Evolutionary conservation across 371 early-diverging fungal genomes (phyloP), one percentile per base, ranked within the genome.

Genomic region (Mucor racemosus): DNA sequence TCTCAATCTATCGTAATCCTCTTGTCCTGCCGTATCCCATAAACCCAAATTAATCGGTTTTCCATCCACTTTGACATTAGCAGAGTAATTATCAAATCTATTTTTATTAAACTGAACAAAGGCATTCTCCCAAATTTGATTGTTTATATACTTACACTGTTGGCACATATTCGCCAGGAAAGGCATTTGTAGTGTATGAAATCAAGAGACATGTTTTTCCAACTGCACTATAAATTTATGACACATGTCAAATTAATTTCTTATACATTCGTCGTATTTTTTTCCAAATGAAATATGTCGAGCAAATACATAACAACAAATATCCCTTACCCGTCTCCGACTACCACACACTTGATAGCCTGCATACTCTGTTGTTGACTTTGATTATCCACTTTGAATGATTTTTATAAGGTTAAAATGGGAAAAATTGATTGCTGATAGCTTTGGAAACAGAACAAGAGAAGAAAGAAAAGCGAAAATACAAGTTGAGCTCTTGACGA

Each of bases 21-120:
- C 98, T 81, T 98, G 97, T 17, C 95, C 97, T 65, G 98, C 97
- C 17, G 98, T 98, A 90, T 98, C 99, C 98, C 98, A 98, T 56
- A 98, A 88, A 54, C 95, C 96, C 19, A 98, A 81, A 78, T 93
- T 95, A 69, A 97, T 94, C 62, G 90, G 91, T 78, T 92, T 91
- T 61, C 95, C 95, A 79, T 97, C 97, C n/a, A 97, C 91, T 88
- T 91, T 88, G 40, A 97, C 92, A 79, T 95, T 94, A 53, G 92
- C 92, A 60, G 93, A 94, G 75, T 95, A 94, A 86, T 96, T 98
- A 79, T 98, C 97, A 72, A 97, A 97, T 35, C 91, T 90, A 84
- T 44, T 26, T 26, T 26, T 3, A 26, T 26, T 26, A 35, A 15
- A 38, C 0, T 38, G 1, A 26, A 26, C 1, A 26, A 38, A 9